These are phyloP conservation scores for Crithidia mellificae DNA, from an alignment of 208 protist genomes.

Conservation along the genomic window DNA sequence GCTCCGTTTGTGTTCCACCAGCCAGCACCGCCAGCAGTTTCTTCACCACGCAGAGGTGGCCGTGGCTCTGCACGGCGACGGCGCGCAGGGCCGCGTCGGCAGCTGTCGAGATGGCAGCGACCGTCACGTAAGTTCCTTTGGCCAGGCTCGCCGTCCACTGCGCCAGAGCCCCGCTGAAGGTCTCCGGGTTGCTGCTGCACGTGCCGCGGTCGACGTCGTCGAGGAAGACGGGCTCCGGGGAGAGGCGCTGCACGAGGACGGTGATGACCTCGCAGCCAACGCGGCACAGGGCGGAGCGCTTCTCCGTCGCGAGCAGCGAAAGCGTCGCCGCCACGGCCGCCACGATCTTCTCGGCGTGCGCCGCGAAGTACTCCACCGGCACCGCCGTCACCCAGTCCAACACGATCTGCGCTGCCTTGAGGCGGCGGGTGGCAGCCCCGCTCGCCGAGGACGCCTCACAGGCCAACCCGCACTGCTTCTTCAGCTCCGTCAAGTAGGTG, in stretches of 20 bases:
- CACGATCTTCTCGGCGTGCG: constrained; percentile 28
- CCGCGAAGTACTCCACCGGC: constrained; percentile 32
- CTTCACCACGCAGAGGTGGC: constrained; percentile 43
- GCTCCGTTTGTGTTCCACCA: constrained; percentile 70
- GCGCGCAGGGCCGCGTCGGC: constrained; percentile 67
- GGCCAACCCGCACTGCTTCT: constrained; percentile 23
- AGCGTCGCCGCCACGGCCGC: constrained; percentile 36
- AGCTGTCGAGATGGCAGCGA: constrained; percentile 71
- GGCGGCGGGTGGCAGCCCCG: constrained; percentile 33
- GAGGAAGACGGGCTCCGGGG: constrained; percentile 34
- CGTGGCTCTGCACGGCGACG: constrained; percentile 60
- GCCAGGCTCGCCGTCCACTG: constrained; percentile 59
- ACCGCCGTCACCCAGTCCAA: constrained; percentile 57
- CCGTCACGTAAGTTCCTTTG: constrained; percentile 79
- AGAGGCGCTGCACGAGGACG: constrained; percentile 44
- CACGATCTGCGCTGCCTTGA: constrained; percentile 56
- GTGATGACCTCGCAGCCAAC: constrained; percentile 60
- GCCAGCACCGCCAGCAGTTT: constrained; percentile 50
- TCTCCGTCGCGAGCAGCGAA: constrained; percentile 54
- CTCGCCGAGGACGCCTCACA: constrained; percentile 17
- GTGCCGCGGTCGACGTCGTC: constrained; percentile 28
- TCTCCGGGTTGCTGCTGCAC: constrained; percentile 22
- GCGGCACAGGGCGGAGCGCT: constrained; percentile 80
- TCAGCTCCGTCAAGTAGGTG: constrained; percentile 29
- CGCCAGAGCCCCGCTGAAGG: constrained; percentile 32